Evolutionary conservation across 371 early-diverging fungal species (phyloP).

Genomic region (Mucor racemosus): DNA sequence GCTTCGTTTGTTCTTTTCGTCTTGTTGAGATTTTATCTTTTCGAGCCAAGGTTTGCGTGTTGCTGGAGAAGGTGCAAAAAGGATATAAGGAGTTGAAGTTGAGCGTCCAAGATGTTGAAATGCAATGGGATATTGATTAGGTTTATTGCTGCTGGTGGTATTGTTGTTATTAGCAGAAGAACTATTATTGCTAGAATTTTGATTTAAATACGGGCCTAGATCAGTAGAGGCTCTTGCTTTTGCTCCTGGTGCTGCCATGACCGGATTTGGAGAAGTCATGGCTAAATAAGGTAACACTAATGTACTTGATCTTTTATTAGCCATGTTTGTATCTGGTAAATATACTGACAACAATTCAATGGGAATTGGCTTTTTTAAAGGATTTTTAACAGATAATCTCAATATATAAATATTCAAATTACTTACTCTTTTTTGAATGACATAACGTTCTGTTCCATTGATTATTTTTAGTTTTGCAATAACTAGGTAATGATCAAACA

Average conservation of each 20-base stretch:
- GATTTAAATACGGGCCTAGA: conserved; percentile 12
- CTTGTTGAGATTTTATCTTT: conserved; percentile 75
- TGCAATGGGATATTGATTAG: conserved; percentile 60
- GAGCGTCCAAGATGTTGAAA: conserved; percentile 76
- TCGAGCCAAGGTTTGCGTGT: conserved; percentile 85
- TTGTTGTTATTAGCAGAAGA: background rate
- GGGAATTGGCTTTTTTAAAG: conserved; percentile 67
- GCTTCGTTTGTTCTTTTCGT: conserved; percentile 53
- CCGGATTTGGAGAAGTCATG: conserved; percentile 6
- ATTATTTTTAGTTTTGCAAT: conserved; percentile 42
- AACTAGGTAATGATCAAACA: conserved; percentile 49
- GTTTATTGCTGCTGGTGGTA: conserved; percentile 1
- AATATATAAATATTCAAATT: background rate
- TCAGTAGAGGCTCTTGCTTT: conserved; percentile 26
- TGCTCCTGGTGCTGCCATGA: conserved; percentile 8
- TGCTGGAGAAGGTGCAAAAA: conserved; percentile 76
- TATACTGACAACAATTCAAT: conserved; percentile 62
- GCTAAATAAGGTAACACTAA: conserved; percentile 18
- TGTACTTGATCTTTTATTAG: conserved; percentile 32
- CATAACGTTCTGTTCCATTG: conserved; percentile 36
- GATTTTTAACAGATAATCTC: background rate
- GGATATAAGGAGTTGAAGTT: conserved; percentile 58
- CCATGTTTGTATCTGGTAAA: conserved; percentile 19
- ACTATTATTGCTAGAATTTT: background rate
- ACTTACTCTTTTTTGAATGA: conserved; percentile 41